Evolutionary conservation across 163 green algal species (phyloP), one percentile per base, ranked within the genome.

Genomic region (Coccomyxa subellipsoidea): DNA sequence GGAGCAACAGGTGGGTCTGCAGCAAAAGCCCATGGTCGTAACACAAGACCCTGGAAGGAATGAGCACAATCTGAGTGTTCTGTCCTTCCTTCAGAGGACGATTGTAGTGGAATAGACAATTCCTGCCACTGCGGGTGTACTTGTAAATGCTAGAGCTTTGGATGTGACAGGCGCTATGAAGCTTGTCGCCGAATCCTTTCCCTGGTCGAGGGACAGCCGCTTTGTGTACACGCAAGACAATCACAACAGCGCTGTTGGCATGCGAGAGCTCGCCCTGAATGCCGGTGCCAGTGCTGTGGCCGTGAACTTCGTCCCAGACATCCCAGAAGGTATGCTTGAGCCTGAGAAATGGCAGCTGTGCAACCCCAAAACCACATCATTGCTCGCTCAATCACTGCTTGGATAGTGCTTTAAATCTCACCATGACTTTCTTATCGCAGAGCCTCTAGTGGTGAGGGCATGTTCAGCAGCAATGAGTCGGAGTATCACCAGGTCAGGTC

Each of bases 211-310:
- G 27, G 79, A 80, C 31, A 90, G 82, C 36, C 32, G 36, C 0
- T 91, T 95, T 66, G 81, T 80, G 0, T 91, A 95, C 89, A 89
- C 89, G 18, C 76, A 78, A 1, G 85, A 92, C 80, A 94, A 94
- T 77, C 93, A 97, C 88, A 97, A 91, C 87, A 96, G 92, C 84
- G 94, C 96, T 47, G 82, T 97, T 79, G 94, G 94, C 8, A 88
- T 97, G 32, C 81, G 92, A 2, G 84, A 94, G 36, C 35, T 89
- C 36, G 78, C 90, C 10, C 38, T 88, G 15, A 83, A 84, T 23
- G 80, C 82, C 5, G 88, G 88, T 0, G 90, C 86, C 0, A 36
- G 38, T 0, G 87, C 85, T 31, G 54, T 79, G 47, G 83, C 81
- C 0, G 85, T 90, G 18, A 23, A 54, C 78, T 6, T 73, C 66